Evolutionary conservation across 2,329 filamentous ascomycete genomes (phyloP), one percentile per base, ranked within the genome.

Genomic region (Zarea fungicola): DNA sequence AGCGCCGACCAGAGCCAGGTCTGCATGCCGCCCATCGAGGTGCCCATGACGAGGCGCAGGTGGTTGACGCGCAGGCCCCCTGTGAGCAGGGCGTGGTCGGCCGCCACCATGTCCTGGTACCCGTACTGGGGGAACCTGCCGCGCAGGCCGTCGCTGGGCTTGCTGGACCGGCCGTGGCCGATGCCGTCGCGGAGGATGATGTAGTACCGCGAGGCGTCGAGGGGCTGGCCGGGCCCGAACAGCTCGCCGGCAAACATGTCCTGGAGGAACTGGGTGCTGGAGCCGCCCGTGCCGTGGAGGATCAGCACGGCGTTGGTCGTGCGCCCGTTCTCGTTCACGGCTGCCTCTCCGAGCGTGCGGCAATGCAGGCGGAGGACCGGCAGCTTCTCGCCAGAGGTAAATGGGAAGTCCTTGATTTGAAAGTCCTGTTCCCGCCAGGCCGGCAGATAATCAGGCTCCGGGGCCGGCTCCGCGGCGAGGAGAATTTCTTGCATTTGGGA

Each of bases 111-210:
- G 48, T 60, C 59, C 7, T 41, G 18, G 45, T 59, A 59, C 14
- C 55, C 51, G 34, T 59, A 59, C 9, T 34, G 29, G 29, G 57
- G 57, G 42, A 59, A 59, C 8, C 35, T 31, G 7, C 39, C 52
- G n/a, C 36, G 48, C 21, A 57, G 53, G 16, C 55, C 55, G 37
- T 50, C 52, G 52, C 56, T 59, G 3, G 58, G 58, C 52, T 60
- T 60, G 53, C 58, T 60, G 14, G 59, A 60, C 13, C 50, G 46
- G 22, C 57, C 59, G 45, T 59, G 58, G 22, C 58, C 58, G 39
- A 60, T 58, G 34, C 55, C 58, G 47, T 61, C 58, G n/a, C 56
- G 57, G 6, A 60, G 26, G 31, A 61, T 51, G 46, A 60, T 50
- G 51, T 58, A 60, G 50, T 58, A 55, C 19, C 44, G 47, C 7